Percentiles rank a stretch among this genome's conserved stretches.
Conservation (phyloP, 495 filamentous ascomycete genomes). For the Pyronema omphalodes region DNA sequence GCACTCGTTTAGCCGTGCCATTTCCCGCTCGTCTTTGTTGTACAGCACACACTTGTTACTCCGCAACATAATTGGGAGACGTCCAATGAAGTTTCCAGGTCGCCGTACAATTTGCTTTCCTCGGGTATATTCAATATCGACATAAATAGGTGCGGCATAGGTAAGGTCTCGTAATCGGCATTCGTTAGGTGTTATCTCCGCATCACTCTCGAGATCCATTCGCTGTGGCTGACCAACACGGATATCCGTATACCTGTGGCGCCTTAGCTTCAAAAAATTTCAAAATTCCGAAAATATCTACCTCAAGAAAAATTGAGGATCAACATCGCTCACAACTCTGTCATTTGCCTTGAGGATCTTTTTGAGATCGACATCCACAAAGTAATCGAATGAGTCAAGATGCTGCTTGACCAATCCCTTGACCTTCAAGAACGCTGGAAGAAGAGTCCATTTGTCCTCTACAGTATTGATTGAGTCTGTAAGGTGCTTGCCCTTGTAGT, state of each 20-base stretch:
- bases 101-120: slow-evolving; percentile 51
- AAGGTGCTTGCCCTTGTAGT: slow-evolving; percentile 85
- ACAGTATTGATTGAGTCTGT: slow-evolving; percentile 91
- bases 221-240: slow-evolving; percentile 62
- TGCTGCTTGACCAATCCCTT: slow-evolving; percentile 95
- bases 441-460: slow-evolving; percentile 83
- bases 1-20: slow-evolving; percentile 81
- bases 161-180: slow-evolving; percentile 89
- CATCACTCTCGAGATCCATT: slow-evolving; percentile 45
- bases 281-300: slow-evolving; percentile 17
- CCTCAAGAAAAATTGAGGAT: slow-evolving; percentile 70
- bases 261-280: background rate
- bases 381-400: slow-evolving; percentile 96
- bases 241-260: slow-evolving; percentile 54
- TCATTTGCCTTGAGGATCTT: slow-evolving; percentile 84
- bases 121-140: slow-evolving; percentile 72
- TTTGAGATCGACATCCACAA: slow-evolving; percentile 85
- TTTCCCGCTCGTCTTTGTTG: slow-evolving; percentile 59
- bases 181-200: slow-evolving; percentile 73
- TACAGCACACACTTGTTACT: slow-evolving; percentile 78
- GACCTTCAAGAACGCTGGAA: slow-evolving; percentile 91
- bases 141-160: slow-evolving; percentile 79
- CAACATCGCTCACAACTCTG: slow-evolving; percentile 69
- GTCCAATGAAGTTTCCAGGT: slow-evolving; percentile 58
- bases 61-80: slow-evolving; percentile 90